phyloP scores from a whole-genome alignment of 2,329 filamentous ascomycete species.

The Bisporella sp. region DNA sequence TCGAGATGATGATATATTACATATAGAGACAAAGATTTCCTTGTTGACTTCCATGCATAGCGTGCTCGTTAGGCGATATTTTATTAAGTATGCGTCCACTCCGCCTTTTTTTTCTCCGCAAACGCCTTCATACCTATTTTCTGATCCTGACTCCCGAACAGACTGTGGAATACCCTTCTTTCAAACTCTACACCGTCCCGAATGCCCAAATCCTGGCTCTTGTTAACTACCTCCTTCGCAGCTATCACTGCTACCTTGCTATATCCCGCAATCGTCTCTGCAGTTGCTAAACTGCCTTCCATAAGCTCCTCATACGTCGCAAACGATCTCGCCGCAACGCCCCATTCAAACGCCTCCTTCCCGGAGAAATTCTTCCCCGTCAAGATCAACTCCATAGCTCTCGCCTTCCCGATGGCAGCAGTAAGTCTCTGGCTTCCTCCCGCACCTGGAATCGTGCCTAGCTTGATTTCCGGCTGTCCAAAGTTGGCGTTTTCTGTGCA shows the following conservation, averaged over 20 bases:
- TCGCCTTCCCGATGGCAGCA: slow-evolving; percentile 72
- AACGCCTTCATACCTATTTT: slow-evolving; percentile 97
- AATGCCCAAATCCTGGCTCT: slow-evolving; percentile 86
- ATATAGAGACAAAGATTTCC: too few relatives aligned
- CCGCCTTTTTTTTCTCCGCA: slow-evolving; percentile 85
- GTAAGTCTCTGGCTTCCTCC: slow-evolving; percentile 88
- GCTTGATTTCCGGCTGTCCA: slow-evolving; percentile 94
- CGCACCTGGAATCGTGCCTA: slow-evolving; percentile 86
- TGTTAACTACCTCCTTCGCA: slow-evolving; percentile 97
- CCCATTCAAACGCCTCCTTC: slow-evolving; percentile 81
- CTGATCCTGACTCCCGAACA: slow-evolving; percentile 94
- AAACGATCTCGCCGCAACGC: slow-evolving; percentile 78
- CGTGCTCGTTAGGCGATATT: too few relatives aligned
- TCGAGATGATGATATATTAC: too few relatives aligned
- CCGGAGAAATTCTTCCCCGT: slow-evolving; percentile 82
- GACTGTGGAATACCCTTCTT: slow-evolving; percentile 80
- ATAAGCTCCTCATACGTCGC: slow-evolving; percentile 75
- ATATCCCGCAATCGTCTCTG: slow-evolving; percentile 82
- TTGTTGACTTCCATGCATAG: too few relatives aligned
- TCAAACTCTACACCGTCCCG: slow-evolving; percentile 93
- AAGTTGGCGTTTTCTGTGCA: slow-evolving; percentile 82
- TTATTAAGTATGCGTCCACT: slow-evolving; percentile 61
- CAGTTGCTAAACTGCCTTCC: slow-evolving; percentile 72
- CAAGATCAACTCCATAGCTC: slow-evolving; percentile 86
- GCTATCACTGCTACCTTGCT: slow-evolving; percentile 82